phyloP scores from a whole-genome alignment of 805 yeast genomes.

The Jamesozyma rosinii region DNA sequence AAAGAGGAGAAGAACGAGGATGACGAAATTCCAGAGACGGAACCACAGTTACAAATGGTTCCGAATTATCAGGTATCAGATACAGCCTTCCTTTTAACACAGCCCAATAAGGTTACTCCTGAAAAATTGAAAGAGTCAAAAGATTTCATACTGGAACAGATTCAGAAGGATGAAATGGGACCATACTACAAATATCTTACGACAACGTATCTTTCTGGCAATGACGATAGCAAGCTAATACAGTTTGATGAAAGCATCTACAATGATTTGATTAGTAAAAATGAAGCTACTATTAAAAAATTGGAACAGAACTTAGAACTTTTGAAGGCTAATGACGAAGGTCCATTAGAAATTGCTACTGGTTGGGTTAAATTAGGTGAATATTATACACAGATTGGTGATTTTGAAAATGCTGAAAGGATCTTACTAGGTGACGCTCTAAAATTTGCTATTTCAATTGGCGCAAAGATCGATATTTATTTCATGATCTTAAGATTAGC shows the following conservation, averaged over 20 bases:
- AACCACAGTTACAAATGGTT: slow-evolving; percentile 35
- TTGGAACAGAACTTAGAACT: slow-evolving; percentile 38
- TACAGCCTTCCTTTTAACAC: slow-evolving; percentile 53
- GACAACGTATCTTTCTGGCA: slow-evolving; percentile 2
- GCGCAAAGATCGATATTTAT: slow-evolving; percentile 79
- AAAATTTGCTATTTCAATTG: slow-evolving; percentile 75
- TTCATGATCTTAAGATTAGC: slow-evolving; percentile 80
- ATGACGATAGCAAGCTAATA: slow-evolving; percentile 5
- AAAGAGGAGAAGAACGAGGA: slow-evolving; percentile 8
- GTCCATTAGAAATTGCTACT: slow-evolving; percentile 72
- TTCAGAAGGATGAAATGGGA: slow-evolving; percentile 58
- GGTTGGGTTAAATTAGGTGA: slow-evolving; percentile 78
- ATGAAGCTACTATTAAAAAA: slow-evolving; percentile 44
- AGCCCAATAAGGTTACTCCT: slow-evolving; percentile 19
- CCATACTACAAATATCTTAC: slow-evolving; percentile 72
- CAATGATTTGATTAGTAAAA: slow-evolving; percentile 40
- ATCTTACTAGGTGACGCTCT: slow-evolving; percentile 51
- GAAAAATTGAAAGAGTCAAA: background rate
- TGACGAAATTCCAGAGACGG: slow-evolving; percentile 19
- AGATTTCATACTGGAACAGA: slow-evolving; percentile 38
- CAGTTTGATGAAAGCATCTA: slow-evolving; percentile 56
- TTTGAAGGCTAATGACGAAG: slow-evolving; percentile 60
- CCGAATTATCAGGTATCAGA: slow-evolving; percentile 84
- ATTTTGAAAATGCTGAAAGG: slow-evolving; percentile 56
- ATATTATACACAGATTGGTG: slow-evolving; percentile 79